Evolutionary conservation across 441 rosid species (phyloP).

Genomic region (Sinapis alba): DNA sequence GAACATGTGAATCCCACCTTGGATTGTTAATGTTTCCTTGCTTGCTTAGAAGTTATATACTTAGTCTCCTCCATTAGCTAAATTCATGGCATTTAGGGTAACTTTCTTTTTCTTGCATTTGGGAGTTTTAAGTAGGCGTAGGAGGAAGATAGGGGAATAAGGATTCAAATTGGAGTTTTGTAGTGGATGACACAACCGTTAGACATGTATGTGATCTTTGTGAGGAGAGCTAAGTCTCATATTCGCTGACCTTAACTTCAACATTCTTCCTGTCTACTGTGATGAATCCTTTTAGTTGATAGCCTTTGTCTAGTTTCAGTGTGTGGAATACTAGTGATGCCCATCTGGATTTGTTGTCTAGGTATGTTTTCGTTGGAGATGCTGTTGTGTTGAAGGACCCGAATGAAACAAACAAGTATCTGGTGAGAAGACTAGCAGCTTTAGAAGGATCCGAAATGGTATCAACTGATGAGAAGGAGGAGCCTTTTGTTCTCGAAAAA

Average conservation of each 20-base stretch:
- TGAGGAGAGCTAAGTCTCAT: background rate
- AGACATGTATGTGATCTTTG: background rate
- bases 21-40: background rate
- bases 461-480: slow-evolving; percentile 73
- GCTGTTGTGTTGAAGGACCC: slow-evolving; percentile 88
- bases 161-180: background rate
- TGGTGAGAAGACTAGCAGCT: slow-evolving; percentile 90
- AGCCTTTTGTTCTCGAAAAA: slow-evolving; percentile 78
- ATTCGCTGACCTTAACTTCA: background rate
- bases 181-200: background rate
- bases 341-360: slow-evolving; percentile 26
- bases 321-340: no score
- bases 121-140: background rate
- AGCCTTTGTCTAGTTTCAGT: no score
- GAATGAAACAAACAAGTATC: slow-evolving; percentile 47
- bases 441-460: slow-evolving; percentile 82
- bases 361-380: slow-evolving; percentile 81
- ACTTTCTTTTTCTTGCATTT: background rate
- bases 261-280: background rate
- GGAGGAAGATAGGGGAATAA: background rate
- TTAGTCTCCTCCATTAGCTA: background rate
- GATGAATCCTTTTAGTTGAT: background rate
- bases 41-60: background rate
- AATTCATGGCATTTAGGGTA: background rate
- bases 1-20: background rate